These are phyloP conservation scores for Gossypium bickii DNA, from an alignment of 345 rosid species.

Conservation along the genomic window DNA sequence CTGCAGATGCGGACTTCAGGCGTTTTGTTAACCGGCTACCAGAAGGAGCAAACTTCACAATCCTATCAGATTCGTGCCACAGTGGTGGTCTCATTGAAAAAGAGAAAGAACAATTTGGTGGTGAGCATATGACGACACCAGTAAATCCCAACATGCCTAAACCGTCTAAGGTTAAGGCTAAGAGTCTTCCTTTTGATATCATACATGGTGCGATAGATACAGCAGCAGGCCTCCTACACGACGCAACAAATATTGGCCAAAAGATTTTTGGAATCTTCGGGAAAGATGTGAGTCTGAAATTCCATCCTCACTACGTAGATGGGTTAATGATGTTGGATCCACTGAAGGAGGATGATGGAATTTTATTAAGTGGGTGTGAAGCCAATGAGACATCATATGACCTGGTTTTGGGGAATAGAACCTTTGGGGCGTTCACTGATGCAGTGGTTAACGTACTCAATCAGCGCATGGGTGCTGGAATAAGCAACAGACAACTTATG, in stretches of 20 bases:
- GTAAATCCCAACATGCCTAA: slow-evolving; percentile 10
- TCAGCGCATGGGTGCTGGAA: neutral
- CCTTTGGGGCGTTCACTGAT: slow-evolving; percentile 4
- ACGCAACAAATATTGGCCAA: neutral
- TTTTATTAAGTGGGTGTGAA: neutral
- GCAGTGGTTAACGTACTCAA: neutral
- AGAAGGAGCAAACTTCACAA: too few species aligned
- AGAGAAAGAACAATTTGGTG: slow-evolving; percentile 79
- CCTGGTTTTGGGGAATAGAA: too few species aligned
- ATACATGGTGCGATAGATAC: slow-evolving; percentile 37
- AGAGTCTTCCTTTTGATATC: slow-evolving; percentile 32
- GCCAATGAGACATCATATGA: neutral
- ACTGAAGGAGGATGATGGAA: neutral
- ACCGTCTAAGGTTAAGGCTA: slow-evolving; percentile 8
- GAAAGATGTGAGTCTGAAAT: slow-evolving; percentile 27
- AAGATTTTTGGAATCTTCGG: neutral
- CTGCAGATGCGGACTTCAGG: neutral
- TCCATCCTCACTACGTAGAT: neutral
- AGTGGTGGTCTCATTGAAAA: slow-evolving; percentile 80
- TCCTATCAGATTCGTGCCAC: slow-evolving; percentile 70
- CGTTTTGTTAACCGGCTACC: too few species aligned
- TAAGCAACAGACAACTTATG: neutral
- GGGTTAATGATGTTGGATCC: neutral
- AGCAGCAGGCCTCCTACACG: neutral
- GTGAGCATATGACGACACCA: neutral